These are phyloP conservation scores for Dactylonectria macrodidyma DNA, from an alignment of 2,329 filamentous ascomycete species.

Conservation along the genomic window DNA sequence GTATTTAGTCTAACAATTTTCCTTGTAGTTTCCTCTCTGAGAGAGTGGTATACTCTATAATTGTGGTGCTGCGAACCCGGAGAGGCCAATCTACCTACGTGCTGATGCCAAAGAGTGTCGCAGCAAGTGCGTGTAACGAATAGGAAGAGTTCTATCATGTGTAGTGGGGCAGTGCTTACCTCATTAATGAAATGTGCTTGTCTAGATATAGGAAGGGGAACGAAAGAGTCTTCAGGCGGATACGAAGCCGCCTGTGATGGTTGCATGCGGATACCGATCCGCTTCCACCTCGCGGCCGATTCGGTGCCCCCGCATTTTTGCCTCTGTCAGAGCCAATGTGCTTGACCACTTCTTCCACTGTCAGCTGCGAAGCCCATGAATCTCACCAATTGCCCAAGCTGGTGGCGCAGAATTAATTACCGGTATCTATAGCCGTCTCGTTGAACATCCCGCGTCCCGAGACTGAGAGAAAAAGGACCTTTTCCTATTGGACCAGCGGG, in stretches of 20 bases:
- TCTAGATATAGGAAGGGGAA: too few species aligned
- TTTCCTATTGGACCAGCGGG: not conserved
- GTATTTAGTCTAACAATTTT: too few species aligned
- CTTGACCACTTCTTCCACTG: not conserved
- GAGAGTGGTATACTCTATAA: too few species aligned
- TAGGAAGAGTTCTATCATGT: too few species aligned
- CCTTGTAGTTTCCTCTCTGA: too few species aligned
- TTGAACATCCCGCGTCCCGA: not conserved
- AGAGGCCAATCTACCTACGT: too few species aligned
- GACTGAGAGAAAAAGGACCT: not conserved
- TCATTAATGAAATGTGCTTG: too few species aligned
- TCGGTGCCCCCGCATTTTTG: conserved; percentile 1
- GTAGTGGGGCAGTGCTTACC: too few species aligned
- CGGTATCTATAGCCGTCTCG: not conserved
- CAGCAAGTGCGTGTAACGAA: too few species aligned
- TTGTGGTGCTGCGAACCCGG: too few species aligned
- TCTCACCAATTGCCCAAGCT: not conserved
- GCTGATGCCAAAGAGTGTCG: too few species aligned
- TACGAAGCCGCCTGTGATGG: not conserved
- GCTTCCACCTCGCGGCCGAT: not conserved
- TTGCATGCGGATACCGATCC: not conserved
- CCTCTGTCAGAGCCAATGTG: not conserved
- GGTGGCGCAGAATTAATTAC: not conserved
- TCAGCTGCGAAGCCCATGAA: not conserved
- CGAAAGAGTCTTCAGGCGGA: not conserved